A percentile compares a stretch with the other conserved stretches of the same genome.
phyloP scores from a whole-genome alignment of 1,139 yeast species.

The Debaryomyces sp. region DNA sequence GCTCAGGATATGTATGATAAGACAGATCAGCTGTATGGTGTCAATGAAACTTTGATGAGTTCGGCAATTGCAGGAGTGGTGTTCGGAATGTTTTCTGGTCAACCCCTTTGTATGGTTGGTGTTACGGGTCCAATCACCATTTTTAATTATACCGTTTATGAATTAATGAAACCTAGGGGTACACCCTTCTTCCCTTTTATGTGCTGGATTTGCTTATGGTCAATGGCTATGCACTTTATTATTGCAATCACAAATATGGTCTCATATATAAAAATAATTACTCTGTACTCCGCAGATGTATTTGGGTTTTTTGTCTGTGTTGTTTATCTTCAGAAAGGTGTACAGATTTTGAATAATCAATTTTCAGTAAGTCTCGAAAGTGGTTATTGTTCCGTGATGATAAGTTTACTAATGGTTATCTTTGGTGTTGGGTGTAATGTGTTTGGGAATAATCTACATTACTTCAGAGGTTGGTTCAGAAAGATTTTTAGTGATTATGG shows the following conservation, averaged over 20 bases:
- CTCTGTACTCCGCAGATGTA: constrained; percentile 86
- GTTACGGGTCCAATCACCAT: constrained; percentile 95
- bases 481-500: constrained; percentile 87
- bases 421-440: constrained; percentile 69
- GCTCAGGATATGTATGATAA: constrained; percentile 97
- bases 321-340: constrained; percentile 90
- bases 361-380: constrained; percentile 53
- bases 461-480: constrained; percentile 60
- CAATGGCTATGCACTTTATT: constrained; percentile 76
- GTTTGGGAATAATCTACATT: constrained; percentile 62
- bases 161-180: constrained; percentile 64
- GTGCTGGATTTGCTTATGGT: constrained; percentile 96
- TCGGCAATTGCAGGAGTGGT: constrained; percentile 88
- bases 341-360: constrained; percentile 76
- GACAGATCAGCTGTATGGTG: constrained; percentile 84
- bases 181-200: constrained; percentile 86
- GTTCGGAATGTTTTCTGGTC: constrained; percentile 85
- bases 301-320: constrained; percentile 91
- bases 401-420: constrained; percentile 72
- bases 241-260: constrained; percentile 75
- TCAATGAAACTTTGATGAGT: constrained; percentile 82
- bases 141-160: constrained; percentile 89
- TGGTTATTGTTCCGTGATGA: constrained; percentile 77
- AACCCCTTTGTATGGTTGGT: constrained; percentile 95
- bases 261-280: constrained; percentile 69